Percentiles rank a stretch among this genome's conserved stretches.
phyloP scores from a whole-genome alignment of 768 basidiomycete genomes.

The Lactarius indigo region DNA sequence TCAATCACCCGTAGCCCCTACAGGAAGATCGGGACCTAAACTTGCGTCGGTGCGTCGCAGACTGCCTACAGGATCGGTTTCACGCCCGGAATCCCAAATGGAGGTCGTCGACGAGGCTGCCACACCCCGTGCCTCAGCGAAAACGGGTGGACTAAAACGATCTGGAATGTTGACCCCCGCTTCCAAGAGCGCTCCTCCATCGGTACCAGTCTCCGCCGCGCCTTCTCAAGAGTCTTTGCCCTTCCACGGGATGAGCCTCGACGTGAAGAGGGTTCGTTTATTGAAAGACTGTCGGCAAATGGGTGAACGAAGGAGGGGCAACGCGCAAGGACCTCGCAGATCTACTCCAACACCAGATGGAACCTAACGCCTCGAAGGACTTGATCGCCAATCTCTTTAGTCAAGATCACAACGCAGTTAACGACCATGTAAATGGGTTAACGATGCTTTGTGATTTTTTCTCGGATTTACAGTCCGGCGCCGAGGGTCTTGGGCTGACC shows the following conservation, averaged over 20 bases:
- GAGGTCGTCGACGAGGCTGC: slow-evolving; percentile 37
- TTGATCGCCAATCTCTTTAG: slow-evolving; percentile 81
- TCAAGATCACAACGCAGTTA: slow-evolving; percentile 92
- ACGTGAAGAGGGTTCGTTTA: slow-evolving; percentile 62
- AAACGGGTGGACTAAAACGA: slow-evolving; percentile 38
- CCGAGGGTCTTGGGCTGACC: slow-evolving; percentile 47
- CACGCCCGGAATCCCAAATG: slow-evolving; percentile 45
- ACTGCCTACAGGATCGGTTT: slow-evolving; percentile 54
- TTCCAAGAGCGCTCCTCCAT: slow-evolving; percentile 33
- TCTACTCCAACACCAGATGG: slow-evolving; percentile 87
- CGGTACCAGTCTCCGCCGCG: slow-evolving; percentile 34
- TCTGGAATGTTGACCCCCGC: slow-evolving; percentile 35
- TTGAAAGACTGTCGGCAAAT: slow-evolving; percentile 73
- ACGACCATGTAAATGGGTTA: slow-evolving; percentile 83
- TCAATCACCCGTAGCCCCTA: slow-evolving; percentile 38
- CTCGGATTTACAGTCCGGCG: slow-evolving; percentile 50
- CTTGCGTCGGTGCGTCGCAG: slow-evolving; percentile 66
- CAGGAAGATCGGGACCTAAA: slow-evolving; percentile 46
- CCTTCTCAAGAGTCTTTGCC: slow-evolving; percentile 30
- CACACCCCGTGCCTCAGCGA: slow-evolving; percentile 30
- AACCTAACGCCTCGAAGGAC: slow-evolving; percentile 72
- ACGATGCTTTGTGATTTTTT: slow-evolving; percentile 74
- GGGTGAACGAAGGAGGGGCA: slow-evolving; percentile 83
- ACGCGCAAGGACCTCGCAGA: slow-evolving; percentile 87
- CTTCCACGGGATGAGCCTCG: slow-evolving; percentile 53